These are phyloP conservation scores for Haplosporangium gracile DNA, from an alignment of 192 early-diverging fungal genomes.

Conservation along the genomic window DNA sequence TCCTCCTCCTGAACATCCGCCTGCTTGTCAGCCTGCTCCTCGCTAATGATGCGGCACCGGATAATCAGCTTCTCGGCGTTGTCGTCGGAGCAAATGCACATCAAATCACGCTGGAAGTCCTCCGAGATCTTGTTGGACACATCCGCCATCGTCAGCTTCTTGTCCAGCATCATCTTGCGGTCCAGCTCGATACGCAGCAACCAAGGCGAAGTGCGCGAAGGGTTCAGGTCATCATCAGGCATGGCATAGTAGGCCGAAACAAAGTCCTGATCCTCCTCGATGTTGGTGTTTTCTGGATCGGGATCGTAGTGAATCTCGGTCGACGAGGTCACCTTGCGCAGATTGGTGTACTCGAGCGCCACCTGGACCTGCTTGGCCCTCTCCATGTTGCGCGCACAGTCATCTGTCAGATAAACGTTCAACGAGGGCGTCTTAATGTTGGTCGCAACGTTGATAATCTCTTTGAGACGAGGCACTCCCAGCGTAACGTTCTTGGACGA, in stretches of 20 bases:
- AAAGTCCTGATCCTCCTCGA: conserved; percentile 91
- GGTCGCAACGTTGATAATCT: conserved; percentile 98
- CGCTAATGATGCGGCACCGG: conserved; percentile 86
- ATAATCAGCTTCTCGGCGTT: conserved; percentile 91
- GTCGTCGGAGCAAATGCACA: conserved; percentile 90
- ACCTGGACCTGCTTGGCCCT: conserved; percentile 91
- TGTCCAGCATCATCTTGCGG: conserved; percentile 90
- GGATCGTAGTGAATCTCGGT: conserved; percentile 99
- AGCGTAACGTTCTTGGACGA: conserved; percentile 96
- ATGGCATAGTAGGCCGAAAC: conserved; percentile 87
- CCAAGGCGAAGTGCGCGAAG: conserved; percentile 77
- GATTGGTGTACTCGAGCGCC: conserved; percentile 91
- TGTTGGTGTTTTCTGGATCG: conserved; percentile 81
- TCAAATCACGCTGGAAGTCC: conserved; percentile 83
- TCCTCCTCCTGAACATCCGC: conserved; percentile 77
- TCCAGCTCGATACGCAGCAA: conserved; percentile 82
- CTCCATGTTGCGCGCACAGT: conserved; percentile 80
- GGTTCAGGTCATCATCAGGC: conserved; percentile 79
- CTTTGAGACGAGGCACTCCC: conserved; percentile 98
- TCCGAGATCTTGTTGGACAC: conserved; percentile 85
- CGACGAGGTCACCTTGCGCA: conserved; percentile 83
- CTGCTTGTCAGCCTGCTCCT: conserved; percentile 71
- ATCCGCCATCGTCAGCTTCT: conserved; percentile 86
- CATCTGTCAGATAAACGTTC: conserved; percentile 78
- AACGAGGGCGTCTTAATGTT: conserved; percentile 96